phyloP scores from a whole-genome alignment of 2,329 filamentous ascomycete species.

The Penicillium sp. region DNA sequence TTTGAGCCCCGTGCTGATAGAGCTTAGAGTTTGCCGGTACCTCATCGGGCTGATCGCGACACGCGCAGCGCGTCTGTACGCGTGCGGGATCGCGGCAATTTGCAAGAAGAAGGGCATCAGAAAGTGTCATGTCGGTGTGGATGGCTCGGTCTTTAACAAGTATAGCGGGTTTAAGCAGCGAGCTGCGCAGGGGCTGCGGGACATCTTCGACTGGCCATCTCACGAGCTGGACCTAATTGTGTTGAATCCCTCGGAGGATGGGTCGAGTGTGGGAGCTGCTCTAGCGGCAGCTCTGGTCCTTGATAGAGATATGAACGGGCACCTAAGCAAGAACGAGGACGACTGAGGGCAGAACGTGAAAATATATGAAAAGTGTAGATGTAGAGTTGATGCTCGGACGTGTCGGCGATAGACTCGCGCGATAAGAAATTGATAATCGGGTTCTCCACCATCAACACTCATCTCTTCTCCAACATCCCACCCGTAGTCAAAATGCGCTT shows the following conservation, averaged over 20 bases:
- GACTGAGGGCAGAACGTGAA: background rate
- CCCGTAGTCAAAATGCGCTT: constrained; percentile 31
- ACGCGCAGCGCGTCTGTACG: constrained; percentile 83
- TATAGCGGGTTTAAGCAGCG: constrained; percentile 20
- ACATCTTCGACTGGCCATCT: constrained; percentile 84
- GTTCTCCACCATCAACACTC: constrained; percentile 9
- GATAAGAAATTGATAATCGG: constrained; percentile 4
- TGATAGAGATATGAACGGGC: background rate
- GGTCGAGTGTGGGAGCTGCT: constrained; percentile 84
- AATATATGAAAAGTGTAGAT: background rate
- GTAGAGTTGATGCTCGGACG: background rate
- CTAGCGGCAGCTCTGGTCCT: constrained; percentile 69
- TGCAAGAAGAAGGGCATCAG: constrained; percentile 87
- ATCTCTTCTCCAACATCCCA: constrained; percentile 2
- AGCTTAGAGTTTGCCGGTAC: constrained; percentile 81
- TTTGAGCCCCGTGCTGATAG: constrained; percentile 67
- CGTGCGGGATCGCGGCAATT: constrained; percentile 94
- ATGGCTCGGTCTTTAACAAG: constrained; percentile 92
- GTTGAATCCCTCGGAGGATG: constrained; percentile 82
- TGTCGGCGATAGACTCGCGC: background rate
- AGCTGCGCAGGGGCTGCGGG: constrained; percentile 51
- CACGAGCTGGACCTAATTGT: constrained; percentile 77
- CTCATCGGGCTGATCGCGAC: constrained; percentile 92
- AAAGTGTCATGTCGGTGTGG: constrained; percentile 85
- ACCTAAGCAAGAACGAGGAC: background rate